These are phyloP conservation scores for Nematocida sp. DNA, from an alignment of 371 early-diverging fungal species.

Conservation along the genomic window DNA sequence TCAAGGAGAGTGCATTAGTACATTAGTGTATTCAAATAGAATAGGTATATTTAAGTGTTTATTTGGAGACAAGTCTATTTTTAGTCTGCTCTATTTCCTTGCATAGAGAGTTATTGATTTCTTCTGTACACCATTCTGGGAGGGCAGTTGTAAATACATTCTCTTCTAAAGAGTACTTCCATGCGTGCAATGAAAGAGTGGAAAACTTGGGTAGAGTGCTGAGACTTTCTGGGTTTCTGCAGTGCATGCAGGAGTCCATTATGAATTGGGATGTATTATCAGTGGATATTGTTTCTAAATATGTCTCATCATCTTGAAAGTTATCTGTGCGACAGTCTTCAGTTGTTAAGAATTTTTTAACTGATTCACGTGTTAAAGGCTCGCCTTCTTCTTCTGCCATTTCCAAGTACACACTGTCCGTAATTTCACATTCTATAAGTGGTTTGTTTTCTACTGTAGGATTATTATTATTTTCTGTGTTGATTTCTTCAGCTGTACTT, in stretches of 20 bases:
- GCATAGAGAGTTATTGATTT: neutral
- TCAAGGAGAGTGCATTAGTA: too few relatives aligned
- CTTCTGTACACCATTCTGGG: slow-evolving; percentile 66
- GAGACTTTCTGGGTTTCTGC: slow-evolving; percentile 40
- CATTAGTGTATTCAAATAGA: too few relatives aligned
- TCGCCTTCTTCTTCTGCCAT: neutral
- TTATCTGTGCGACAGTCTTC: slow-evolving; percentile 51
- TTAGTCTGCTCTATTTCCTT: neutral
- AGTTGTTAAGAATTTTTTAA: neutral
- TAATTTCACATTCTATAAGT: neutral
- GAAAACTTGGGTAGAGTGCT: slow-evolving; percentile 21
- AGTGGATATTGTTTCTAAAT: neutral
- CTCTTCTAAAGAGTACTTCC: slow-evolving; percentile 65
- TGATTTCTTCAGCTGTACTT: neutral
- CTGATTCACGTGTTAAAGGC: neutral
- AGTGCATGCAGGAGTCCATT: slow-evolving; percentile 65
- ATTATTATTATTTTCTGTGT: neutral
- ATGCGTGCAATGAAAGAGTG: slow-evolving; percentile 69
- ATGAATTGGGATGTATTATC: slow-evolving; percentile 52
- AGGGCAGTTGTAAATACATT: slow-evolving; percentile 61
- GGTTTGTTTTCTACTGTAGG: neutral
- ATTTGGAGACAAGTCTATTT: neutral
- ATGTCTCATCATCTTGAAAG: slow-evolving; percentile 55
- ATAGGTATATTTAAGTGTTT: too few relatives aligned
- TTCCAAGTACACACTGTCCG: slow-evolving; percentile 1